Percentiles rank a stretch among this genome's conserved stretches.
Evolutionary conservation across 495 filamentous ascomycete species (phyloP).

Genomic region (Neurospora hispaniola): DNA sequence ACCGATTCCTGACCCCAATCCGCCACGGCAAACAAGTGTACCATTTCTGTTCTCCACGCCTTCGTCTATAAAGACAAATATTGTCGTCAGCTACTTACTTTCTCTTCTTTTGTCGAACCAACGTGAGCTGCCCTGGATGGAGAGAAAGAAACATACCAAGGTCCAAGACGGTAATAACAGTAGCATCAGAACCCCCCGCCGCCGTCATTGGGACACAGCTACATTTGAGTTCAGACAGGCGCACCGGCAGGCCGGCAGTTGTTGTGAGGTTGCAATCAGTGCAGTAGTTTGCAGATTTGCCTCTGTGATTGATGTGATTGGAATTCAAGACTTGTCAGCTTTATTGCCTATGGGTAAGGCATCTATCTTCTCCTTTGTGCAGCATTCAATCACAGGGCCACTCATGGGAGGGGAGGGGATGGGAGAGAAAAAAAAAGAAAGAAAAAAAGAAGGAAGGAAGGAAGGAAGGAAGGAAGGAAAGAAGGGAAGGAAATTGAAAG

Average conservation of each 20-base stretch:
- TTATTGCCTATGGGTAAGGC: too few species aligned
- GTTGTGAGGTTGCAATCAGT: constrained; percentile 4
- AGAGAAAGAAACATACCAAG: constrained; percentile 1
- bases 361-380: too few species aligned
- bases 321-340: neutral
- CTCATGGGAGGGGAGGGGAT: too few species aligned
- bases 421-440: too few species aligned
- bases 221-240: constrained; percentile 2
- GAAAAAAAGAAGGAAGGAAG: too few species aligned
- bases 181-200: neutral
- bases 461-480: too few species aligned
- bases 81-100: neutral
- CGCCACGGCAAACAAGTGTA: constrained; percentile 9
- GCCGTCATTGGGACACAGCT: neutral
- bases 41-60: constrained; percentile 17
- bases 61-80: constrained; percentile 9
- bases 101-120: neutral
- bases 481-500: too few species aligned
- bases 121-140: neutral
- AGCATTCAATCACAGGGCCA: too few species aligned
- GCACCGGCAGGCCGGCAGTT: too few species aligned
- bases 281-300: constrained; percentile 18
- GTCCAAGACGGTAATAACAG: constrained; percentile 1
- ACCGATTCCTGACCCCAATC: neutral
- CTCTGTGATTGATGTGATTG: neutral